Evolutionary conservation across 768 basidiomycete genomes (phyloP).

Genomic region (Kwoniella pini): DNA sequence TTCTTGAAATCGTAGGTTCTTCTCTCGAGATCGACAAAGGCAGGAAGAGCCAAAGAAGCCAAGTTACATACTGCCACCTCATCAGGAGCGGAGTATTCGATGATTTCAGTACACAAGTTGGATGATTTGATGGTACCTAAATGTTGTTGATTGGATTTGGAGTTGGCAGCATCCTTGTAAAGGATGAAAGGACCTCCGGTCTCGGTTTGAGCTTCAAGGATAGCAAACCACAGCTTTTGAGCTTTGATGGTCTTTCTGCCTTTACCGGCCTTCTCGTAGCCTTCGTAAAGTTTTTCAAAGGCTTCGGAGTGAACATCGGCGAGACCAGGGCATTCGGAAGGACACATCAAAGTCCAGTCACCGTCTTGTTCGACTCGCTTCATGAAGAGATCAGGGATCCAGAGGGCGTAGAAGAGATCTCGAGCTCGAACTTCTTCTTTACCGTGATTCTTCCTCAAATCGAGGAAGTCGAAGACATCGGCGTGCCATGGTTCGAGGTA

Average conservation of each 20-base stretch:
- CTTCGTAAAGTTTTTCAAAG: constrained; percentile 68
- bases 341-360: constrained; percentile 97
- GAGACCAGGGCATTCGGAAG: constrained; percentile 88
- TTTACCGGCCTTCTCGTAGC: constrained; percentile 82
- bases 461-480: constrained; percentile 95
- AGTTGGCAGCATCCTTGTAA: constrained; percentile 96
- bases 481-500: constrained; percentile 99
- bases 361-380: constrained; percentile 86
- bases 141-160: constrained; percentile 98
- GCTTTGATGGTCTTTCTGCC: constrained; percentile 77
- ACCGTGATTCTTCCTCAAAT: constrained; percentile 97
- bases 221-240: constrained; percentile 97
- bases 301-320: constrained; percentile 85
- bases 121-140: constrained; percentile 99
- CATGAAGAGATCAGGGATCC: constrained; percentile 99
- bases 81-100: constrained; percentile 96
- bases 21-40: constrained; percentile 75
- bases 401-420: constrained; percentile 95
- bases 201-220: constrained; percentile 95
- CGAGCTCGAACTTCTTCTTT: constrained; percentile 96
- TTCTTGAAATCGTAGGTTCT: constrained; percentile 84
- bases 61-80: constrained; percentile 98
- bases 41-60: constrained; percentile 91
- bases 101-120: constrained; percentile 97
- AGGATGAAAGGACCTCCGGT: constrained; percentile 99